phyloP scores from a whole-genome alignment of 352 stramenopile species.

The Globisporangium heterothallicum region DNA sequence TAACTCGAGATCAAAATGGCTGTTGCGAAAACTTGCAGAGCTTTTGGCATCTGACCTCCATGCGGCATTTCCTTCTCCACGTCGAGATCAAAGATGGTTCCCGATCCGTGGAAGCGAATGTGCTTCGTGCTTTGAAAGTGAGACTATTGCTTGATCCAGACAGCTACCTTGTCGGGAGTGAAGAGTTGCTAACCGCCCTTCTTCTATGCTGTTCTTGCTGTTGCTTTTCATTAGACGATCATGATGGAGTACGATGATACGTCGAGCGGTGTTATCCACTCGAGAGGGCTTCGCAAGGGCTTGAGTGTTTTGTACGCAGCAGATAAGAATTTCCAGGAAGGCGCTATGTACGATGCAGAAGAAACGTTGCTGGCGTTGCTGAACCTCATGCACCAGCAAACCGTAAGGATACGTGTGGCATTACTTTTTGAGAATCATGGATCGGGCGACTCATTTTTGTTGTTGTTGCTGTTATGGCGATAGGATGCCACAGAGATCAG shows the following conservation, averaged over 20 bases:
- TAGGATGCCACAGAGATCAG: constrained; percentile 59
- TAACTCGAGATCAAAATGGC: too few relatives aligned
- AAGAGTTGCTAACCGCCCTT: neutral
- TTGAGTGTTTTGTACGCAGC: constrained; percentile 80
- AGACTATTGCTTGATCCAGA: neutral
- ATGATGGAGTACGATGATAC: constrained; percentile 85
- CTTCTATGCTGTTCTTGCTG: neutral
- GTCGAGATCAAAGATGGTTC: constrained; percentile 83
- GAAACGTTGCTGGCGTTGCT: constrained; percentile 79
- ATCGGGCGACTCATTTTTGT: neutral
- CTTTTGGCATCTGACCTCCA: constrained; percentile 87
- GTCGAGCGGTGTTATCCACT: constrained; percentile 71
- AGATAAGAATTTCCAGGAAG: constrained; percentile 84
- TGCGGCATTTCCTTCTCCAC: constrained; percentile 80
- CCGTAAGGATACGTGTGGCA: constrained; percentile 14
- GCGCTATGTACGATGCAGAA: constrained; percentile 85
- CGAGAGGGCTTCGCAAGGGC: constrained; percentile 68
- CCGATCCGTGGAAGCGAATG: constrained; percentile 62
- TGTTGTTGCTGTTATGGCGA: too few relatives aligned
- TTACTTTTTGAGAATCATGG: neutral
- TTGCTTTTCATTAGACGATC: constrained; percentile 30
- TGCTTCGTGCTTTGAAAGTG: constrained; percentile 63
- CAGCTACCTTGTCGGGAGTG: neutral
- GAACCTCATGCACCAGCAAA: constrained; percentile 86
- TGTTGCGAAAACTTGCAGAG: too few relatives aligned